Percentiles rank a stretch among this genome's conserved stretches.
Conservation (phyloP, 306 rosid species). For the Vigna reflexopilosa region DNA sequence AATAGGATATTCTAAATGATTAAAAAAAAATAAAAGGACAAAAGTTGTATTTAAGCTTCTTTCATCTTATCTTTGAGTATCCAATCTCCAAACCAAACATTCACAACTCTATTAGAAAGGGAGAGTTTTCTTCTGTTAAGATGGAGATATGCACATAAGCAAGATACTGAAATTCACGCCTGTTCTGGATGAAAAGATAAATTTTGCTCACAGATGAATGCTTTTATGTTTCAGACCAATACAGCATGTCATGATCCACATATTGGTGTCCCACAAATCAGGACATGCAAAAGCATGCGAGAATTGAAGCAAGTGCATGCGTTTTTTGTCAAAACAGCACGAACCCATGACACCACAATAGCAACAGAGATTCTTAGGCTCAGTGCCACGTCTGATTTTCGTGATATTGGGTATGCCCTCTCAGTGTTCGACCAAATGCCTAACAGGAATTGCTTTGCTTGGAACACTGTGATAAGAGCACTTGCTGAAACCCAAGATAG, state of each 20-base stretch:
- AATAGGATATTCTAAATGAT: too few species aligned
- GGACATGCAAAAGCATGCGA: conserved; percentile 1
- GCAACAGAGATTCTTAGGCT: conserved; percentile 1
- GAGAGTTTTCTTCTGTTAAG: too few species aligned
- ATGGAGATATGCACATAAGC: too few species aligned
- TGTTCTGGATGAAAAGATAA: too few species aligned
- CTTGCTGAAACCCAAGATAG: conserved; percentile 7
- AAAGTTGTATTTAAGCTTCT: too few species aligned
- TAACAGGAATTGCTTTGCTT: background rate
- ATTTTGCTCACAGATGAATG: conserved; percentile 2
- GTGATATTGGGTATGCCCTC: conserved; percentile 4
- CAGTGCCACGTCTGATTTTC: conserved; percentile 16
- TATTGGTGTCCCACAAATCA: background rate
- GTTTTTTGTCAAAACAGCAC: background rate
- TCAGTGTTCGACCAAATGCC: background rate
- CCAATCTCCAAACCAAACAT: too few species aligned
- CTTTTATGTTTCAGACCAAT: background rate
- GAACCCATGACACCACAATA: background rate
- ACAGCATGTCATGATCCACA: background rate
- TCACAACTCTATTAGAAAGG: too few species aligned
- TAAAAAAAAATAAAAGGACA: too few species aligned
- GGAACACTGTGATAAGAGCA: conserved; percentile 16
- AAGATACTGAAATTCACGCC: too few species aligned
- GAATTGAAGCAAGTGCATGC: conserved; percentile 11
- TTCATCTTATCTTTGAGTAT: too few species aligned